Base-by-base conservation (phyloP, 345 rosid genomes). In the Populus alba region DNA sequence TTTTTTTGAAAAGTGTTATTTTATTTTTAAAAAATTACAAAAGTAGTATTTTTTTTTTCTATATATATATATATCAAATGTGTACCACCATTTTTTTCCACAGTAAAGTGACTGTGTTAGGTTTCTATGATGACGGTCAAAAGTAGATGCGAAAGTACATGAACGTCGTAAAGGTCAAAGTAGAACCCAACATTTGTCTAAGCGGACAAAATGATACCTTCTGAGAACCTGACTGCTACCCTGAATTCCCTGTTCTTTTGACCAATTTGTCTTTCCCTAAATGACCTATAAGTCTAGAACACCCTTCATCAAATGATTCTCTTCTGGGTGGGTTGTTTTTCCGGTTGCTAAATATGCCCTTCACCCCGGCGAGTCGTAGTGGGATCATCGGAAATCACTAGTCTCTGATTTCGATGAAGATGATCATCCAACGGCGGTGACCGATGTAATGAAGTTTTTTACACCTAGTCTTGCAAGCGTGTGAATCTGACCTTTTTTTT, bases 171-270 rank as follows among this genome's bases (percentile, higher is more conserved):
- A 72, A 72, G 75, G 87, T 81, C 88, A 84, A 83, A 87, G 76
- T 23, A 75, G 79, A 75, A 68, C 74, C 78, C 55, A 68, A 66
- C 75, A 53, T 73, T 78, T 76, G 77, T 75, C 73, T 27, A 81
- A 70, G 75, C 79, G 81, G 88, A 87, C 88, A 81, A 83, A 66
- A 79, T 81, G 74, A 84, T 84, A 82, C 70, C 83, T 79, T 12
- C 18, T 38, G 9, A 29, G 18, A 59, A 62, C 37, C 9, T 22
- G 33, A 23, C 59, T 22, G 8, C 61, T 4, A 3, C 33, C 12
- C 78, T 70, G 74, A 31, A 57, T 29, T 55, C 61, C 45, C 49
- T 11, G 4, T 55, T 13, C 70, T 45, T 81, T 83, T 88, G 87
- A 82, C 88, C 77, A 70, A 43, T 37, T 65, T 80, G 75, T 79